These are phyloP conservation scores for Sideroxylon spinosum DNA, from an alignment of 179 eudicot genomes.

Conservation along the genomic window DNA sequence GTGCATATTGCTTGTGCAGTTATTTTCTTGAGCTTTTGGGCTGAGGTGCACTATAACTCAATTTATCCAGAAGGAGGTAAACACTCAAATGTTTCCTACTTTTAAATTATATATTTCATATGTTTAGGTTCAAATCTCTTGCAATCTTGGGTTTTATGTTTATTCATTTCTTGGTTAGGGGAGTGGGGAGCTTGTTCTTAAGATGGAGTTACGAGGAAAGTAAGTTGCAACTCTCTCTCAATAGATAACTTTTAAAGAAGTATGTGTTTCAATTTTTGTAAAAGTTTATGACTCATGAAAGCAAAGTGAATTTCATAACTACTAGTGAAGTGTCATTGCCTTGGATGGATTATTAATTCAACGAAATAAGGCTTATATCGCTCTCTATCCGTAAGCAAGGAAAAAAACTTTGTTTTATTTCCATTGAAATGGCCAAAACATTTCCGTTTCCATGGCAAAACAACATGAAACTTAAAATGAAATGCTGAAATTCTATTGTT, in stretches of 20 bases:
- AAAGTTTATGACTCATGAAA: background rate
- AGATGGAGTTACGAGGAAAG: background rate
- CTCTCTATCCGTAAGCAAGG: background rate
- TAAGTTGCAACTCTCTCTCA: background rate
- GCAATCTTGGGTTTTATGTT: background rate
- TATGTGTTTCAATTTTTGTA: background rate
- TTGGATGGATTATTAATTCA: too few species aligned
- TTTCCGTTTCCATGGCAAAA: too few species aligned
- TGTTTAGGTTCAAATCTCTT: background rate
- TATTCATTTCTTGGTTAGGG: background rate
- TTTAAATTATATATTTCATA: background rate
- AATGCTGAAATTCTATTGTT: too few species aligned
- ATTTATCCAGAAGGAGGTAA: conserved; percentile 54
- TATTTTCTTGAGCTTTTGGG: conserved; percentile 57
- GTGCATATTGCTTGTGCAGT: conserved; percentile 30
- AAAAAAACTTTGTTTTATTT: background rate
- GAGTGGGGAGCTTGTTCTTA: background rate
- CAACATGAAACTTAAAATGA: too few species aligned
- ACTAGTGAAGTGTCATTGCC: background rate
- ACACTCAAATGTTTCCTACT: background rate
- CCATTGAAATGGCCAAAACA: too few species aligned
- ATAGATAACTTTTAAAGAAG: background rate
- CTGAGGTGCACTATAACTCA: conserved; percentile 66
- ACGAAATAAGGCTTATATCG: too few species aligned
- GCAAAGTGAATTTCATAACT: background rate